Conservation (phyloP, 768 basidiomycete species). For the Dictyophora rubrovolvata region DNA sequence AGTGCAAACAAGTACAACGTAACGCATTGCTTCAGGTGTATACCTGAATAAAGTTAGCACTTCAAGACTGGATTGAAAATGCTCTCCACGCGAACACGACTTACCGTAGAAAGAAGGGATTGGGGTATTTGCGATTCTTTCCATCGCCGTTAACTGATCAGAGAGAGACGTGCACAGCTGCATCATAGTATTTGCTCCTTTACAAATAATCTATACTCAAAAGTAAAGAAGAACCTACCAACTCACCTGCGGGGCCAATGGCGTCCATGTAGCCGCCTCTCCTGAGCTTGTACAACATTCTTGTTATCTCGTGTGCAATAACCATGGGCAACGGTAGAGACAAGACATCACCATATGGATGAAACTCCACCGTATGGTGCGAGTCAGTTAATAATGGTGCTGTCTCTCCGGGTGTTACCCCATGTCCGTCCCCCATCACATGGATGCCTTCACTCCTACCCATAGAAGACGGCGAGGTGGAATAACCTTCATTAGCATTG, state of each 20-base stretch:
- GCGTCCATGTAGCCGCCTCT: constrained; percentile 78
- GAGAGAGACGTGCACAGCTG: constrained; percentile 35
- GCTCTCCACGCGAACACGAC: not conserved
- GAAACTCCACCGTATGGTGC: not conserved
- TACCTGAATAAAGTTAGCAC: constrained; percentile 55
- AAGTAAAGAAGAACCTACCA: constrained; percentile 2
- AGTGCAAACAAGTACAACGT: not conserved
- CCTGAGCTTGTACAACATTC: constrained; percentile 61
- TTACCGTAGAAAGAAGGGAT: constrained; percentile 31
- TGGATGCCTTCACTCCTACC: not conserved
- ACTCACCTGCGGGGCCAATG: constrained; percentile 76
- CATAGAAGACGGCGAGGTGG: not conserved
- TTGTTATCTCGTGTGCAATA: constrained; percentile 76
- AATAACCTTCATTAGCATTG: constrained; percentile 1
- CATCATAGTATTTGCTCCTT: constrained; percentile 72
- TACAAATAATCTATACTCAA: constrained; percentile 3
- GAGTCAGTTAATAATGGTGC: not conserved
- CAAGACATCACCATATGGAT: constrained; percentile 27
- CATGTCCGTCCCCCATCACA: not conserved
- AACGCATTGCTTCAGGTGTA: constrained; percentile 54
- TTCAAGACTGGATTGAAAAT: not conserved
- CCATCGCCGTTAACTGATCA: constrained; percentile 78
- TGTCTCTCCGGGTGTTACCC: constrained; percentile 16
- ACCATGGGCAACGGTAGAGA: constrained; percentile 77
- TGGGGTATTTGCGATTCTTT: constrained; percentile 83